Evolutionary conservation across 225 moss, liverwort and hornwort species (phyloP).

Genomic region (Sphagnum tenellum): DNA sequence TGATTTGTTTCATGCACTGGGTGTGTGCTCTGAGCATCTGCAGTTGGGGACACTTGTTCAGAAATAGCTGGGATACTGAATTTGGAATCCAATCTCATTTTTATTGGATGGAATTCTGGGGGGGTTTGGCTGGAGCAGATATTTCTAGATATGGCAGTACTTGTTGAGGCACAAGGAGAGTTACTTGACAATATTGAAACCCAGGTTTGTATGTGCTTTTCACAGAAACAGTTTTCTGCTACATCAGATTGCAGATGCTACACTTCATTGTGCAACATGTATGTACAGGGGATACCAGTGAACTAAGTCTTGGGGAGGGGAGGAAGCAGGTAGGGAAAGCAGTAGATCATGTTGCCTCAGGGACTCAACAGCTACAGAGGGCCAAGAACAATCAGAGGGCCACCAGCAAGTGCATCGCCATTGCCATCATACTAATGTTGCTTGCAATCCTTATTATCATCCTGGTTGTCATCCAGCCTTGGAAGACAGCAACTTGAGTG

Average conservation of each 20-base stretch:
- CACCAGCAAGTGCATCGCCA: slow-evolving; percentile 82
- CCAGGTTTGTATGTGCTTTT: slow-evolving; percentile 32
- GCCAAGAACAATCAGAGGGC: slow-evolving; percentile 69
- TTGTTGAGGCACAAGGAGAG: slow-evolving; percentile 92
- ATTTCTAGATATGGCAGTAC: slow-evolving; percentile 92
- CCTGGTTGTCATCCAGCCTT: slow-evolving; percentile 66
- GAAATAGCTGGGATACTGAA: too few relatives aligned
- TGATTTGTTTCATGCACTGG: neutral
- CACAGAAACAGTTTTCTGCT: too few relatives aligned
- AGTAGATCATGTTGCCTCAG: slow-evolving; percentile 61
- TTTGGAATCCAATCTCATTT: too few relatives aligned
- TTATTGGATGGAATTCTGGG: neutral
- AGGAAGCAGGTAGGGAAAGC: slow-evolving; percentile 61
- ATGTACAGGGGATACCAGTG: too few relatives aligned
- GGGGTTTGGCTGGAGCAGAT: slow-evolving; percentile 29
- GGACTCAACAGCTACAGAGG: slow-evolving; percentile 52
- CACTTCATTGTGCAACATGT: too few relatives aligned
- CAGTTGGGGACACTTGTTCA: too few relatives aligned
- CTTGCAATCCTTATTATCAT: slow-evolving; percentile 45
- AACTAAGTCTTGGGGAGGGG: too few relatives aligned
- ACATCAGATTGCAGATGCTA: too few relatives aligned
- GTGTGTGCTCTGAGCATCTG: neutral
- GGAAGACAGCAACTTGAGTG: slow-evolving; percentile 24
- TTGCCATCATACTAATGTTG: slow-evolving; percentile 64
- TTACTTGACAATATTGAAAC: slow-evolving; percentile 88